Evolutionary conservation across 2,329 filamentous ascomycete species (phyloP).

Genomic region (Daldinia eschscholtzii): DNA sequence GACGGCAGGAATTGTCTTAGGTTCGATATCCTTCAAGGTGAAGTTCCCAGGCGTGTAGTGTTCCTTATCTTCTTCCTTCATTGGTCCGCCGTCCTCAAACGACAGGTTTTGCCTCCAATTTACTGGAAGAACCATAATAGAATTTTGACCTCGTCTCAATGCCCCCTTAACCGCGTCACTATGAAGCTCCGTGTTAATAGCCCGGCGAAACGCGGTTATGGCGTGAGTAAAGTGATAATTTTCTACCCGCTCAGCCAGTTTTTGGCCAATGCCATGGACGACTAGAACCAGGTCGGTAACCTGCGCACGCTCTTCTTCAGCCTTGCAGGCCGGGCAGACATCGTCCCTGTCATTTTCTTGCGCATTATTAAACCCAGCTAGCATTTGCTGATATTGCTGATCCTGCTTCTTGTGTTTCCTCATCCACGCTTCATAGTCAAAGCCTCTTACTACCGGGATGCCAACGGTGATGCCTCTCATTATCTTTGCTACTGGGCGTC

Average conservation of each 20-base stretch:
- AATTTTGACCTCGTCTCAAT: constrained; percentile 81
- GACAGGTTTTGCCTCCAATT: constrained; percentile 94
- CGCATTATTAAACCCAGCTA: constrained; percentile 49
- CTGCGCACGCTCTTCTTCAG: constrained; percentile 73
- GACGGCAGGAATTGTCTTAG: constrained; percentile 89
- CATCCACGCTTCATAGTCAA: constrained; percentile 82
- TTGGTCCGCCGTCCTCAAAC: constrained; percentile 82
- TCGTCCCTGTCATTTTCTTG: constrained; percentile 41
- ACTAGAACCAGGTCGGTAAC: constrained; percentile 92
- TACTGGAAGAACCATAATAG: constrained; percentile 92
- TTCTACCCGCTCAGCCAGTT: constrained; percentile 92
- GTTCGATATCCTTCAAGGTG: constrained; percentile 88
- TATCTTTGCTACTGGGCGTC: constrained; percentile 85
- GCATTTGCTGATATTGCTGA: constrained; percentile 48
- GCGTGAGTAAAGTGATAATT: constrained; percentile 98
- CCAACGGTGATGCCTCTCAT: constrained; percentile 86
- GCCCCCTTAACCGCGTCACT: constrained; percentile 80
- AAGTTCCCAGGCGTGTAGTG: constrained; percentile 71
- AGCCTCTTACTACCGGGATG: constrained; percentile 89
- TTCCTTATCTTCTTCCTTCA: constrained; percentile 65
- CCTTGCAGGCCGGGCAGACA: constrained; percentile 70
- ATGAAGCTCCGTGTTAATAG: constrained; percentile 86
- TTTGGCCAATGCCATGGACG: constrained; percentile 96
- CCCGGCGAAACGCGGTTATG: constrained; percentile 88
- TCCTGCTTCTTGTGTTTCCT: constrained; percentile 69